Evolutionary conservation across 2,329 filamentous ascomycete species (phyloP).

Genomic region (Diaporthe vexans): DNA sequence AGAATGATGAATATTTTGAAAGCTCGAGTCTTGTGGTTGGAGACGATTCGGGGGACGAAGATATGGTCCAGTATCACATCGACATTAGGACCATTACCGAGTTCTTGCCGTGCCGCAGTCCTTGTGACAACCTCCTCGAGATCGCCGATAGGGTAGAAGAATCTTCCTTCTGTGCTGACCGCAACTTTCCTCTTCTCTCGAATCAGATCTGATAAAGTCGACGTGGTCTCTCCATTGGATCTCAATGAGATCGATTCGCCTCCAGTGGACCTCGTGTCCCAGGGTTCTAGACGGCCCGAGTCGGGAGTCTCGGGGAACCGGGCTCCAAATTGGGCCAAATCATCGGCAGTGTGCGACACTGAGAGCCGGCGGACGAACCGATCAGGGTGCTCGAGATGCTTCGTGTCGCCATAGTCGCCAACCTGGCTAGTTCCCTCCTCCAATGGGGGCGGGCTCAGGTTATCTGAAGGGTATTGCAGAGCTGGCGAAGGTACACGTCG

Average conservation of each 20-base stretch:
- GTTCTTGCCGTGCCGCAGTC: not conserved
- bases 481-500: not conserved
- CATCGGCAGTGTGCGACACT: not conserved
- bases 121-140: not conserved
- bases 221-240: too few species aligned
- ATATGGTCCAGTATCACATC: conserved; percentile 1
- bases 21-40: not conserved
- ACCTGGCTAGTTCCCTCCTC: not conserved
- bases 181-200: not conserved
- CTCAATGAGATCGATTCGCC: not conserved
- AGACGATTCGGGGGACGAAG: not conserved
- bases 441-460: not conserved
- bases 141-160: not conserved
- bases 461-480: not conserved
- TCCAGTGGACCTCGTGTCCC: not conserved
- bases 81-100: not conserved
- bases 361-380: not conserved
- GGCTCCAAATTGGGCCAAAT: not conserved
- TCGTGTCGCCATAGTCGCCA: not conserved
- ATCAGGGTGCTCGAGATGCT: not conserved
- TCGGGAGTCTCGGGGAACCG: not conserved
- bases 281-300: not conserved
- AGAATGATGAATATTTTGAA: conserved; percentile 13
- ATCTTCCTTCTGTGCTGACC: not conserved
- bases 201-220: not conserved